These are phyloP conservation scores for Quercus gilva DNA, from an alignment of 306 rosid genomes.

Conservation along the genomic window DNA sequence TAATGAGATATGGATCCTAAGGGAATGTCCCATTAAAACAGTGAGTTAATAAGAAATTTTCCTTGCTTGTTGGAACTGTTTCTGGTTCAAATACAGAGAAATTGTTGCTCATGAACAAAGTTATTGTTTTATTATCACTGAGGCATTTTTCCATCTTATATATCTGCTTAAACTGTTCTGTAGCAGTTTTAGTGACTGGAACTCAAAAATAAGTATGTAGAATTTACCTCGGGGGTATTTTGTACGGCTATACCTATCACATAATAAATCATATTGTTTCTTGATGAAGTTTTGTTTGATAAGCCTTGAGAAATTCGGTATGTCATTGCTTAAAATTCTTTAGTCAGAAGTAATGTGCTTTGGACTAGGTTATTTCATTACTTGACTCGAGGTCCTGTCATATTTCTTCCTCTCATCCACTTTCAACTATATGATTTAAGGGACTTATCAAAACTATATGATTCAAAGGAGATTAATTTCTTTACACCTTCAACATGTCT, in stretches of 20 bases:
- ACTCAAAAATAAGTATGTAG: background rate
- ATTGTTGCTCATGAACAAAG: slow-evolving; percentile 30
- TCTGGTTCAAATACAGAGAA: slow-evolving; percentile 24
- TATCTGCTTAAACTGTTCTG: background rate
- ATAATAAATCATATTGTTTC: background rate
- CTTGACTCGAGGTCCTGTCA: too few relatives aligned
- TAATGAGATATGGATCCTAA: slow-evolving; percentile 43
- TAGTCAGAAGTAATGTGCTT: background rate
- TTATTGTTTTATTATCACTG: background rate
- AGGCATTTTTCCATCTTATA: background rate
- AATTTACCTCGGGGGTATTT: background rate
- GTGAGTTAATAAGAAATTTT: slow-evolving; percentile 78
- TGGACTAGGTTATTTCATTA: background rate
- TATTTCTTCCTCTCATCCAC: background rate
- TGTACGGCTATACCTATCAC: background rate
- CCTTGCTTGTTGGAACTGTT: slow-evolving; percentile 32
- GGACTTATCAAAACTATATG: background rate
- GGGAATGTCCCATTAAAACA: slow-evolving; percentile 35
- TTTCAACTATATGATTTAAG: background rate
- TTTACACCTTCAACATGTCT: background rate
- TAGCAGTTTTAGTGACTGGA: background rate
- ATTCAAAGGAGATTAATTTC: background rate
- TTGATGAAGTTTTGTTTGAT: background rate
- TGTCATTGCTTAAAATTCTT: background rate
- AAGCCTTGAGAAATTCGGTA: background rate